These are phyloP conservation scores for Mycena galopus DNA, from an alignment of 768 basidiomycete genomes.

Conservation along the genomic window DNA sequence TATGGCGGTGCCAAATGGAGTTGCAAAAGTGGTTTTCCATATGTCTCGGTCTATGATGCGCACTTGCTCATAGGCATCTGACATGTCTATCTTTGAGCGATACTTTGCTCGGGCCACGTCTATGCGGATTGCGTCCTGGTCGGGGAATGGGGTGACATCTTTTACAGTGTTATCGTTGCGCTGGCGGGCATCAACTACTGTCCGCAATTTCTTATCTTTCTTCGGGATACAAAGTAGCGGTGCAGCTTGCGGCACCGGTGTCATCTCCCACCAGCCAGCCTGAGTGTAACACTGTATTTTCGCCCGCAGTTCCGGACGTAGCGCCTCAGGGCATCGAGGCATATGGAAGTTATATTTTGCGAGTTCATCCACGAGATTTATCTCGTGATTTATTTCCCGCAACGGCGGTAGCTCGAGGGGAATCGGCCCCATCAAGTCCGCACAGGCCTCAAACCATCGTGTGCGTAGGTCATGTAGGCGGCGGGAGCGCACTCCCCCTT, in stretches of 20 bases:
- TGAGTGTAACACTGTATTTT: slow-evolving; percentile 15
- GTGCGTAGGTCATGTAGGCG: neutral
- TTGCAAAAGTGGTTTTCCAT: slow-evolving; percentile 44
- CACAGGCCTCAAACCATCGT: slow-evolving; percentile 26
- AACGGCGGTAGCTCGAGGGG: slow-evolving; percentile 43
- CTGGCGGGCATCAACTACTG: slow-evolving; percentile 50
- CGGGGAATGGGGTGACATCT: no score
- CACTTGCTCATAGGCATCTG: slow-evolving; percentile 54
- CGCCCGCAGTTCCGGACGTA: slow-evolving; percentile 11
- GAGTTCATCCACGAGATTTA: slow-evolving; percentile 40
- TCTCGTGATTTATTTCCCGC: slow-evolving; percentile 48
- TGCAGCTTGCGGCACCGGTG: slow-evolving; percentile 30
- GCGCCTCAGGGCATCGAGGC: slow-evolving; percentile 44
- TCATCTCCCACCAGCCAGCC: slow-evolving; percentile 31
- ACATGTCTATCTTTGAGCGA: no score
- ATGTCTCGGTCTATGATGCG: slow-evolving; percentile 41
- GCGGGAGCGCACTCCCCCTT: neutral
- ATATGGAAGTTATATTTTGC: slow-evolving; percentile 38
- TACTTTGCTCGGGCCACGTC: no score
- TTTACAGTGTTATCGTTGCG: slow-evolving; percentile 57
- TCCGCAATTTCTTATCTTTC: slow-evolving; percentile 46
- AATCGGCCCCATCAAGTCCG: slow-evolving; percentile 33
- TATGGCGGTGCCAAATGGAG: neutral
- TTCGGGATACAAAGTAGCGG: slow-evolving; percentile 45
- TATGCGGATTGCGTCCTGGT: no score